These are phyloP conservation scores for Scheffersomyces lignosus DNA, from an alignment of 805 yeast species.

Conservation along the genomic window DNA sequence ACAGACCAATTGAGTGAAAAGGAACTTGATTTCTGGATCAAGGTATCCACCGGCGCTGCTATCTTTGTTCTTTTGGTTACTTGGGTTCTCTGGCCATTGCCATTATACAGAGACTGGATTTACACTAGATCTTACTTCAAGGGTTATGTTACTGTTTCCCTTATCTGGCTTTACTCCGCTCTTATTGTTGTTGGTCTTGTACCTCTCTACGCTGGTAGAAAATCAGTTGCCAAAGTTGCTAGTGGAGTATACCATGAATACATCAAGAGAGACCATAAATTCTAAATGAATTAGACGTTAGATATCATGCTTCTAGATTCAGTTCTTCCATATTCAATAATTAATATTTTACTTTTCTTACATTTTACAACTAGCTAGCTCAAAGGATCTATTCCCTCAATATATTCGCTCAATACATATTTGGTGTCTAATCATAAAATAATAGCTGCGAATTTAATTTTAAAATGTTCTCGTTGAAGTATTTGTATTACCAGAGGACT, in stretches of 20 bases:
- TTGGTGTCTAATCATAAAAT: too few species aligned
- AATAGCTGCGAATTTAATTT: too few species aligned
- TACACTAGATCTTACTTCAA: constrained; percentile 36
- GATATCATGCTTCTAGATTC: too few species aligned
- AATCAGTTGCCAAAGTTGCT: constrained; percentile 21
- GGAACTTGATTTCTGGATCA: constrained; percentile 15
- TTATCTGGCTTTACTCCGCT: constrained; percentile 41
- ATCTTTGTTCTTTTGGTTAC: constrained; percentile 29
- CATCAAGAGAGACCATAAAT: constrained; percentile 1
- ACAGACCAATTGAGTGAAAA: background rate
- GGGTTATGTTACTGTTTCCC: constrained; percentile 38
- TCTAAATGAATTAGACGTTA: too few species aligned
- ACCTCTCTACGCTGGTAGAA: constrained; percentile 37
- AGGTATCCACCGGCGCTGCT: constrained; percentile 25
- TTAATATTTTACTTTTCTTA: too few species aligned
- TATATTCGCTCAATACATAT: too few species aligned
- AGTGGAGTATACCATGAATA: constrained; percentile 20
- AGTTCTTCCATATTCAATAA: too few species aligned
- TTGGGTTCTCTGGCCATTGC: constrained; percentile 44
- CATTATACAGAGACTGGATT: constrained; percentile 42
- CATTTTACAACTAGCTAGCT: too few species aligned
- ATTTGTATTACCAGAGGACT: too few species aligned
- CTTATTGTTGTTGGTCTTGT: constrained; percentile 30
- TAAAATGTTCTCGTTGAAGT: too few species aligned
- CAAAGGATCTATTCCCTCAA: too few species aligned